These are phyloP conservation scores for Actinomortierella wolfii DNA, from an alignment of 371 early-diverging fungal species.

Conservation along the genomic window DNA sequence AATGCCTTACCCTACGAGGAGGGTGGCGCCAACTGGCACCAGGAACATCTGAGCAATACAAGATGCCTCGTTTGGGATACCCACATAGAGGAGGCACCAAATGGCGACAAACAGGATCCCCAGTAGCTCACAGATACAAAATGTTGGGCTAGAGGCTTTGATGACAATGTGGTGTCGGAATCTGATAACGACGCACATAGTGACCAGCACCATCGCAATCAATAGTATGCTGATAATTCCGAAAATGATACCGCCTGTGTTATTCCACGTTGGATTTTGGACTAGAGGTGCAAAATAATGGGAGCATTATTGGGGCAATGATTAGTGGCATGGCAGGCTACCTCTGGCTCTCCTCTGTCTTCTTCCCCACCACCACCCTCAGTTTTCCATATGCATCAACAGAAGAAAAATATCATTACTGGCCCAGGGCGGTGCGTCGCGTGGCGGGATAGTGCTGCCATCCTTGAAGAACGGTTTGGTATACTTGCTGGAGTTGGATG, in stretches of 20 bases:
- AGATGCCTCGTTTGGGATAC: conserved; percentile 3
- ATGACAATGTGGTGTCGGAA: conserved; percentile 19
- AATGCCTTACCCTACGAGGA: conserved; percentile 13
- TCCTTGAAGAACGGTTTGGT: conserved; percentile 8
- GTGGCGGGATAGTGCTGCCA: background rate
- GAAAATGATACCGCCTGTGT: conserved; percentile 1
- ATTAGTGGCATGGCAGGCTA: background rate
- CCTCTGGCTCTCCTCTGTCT: background rate
- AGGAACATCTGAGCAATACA: conserved; percentile 6
- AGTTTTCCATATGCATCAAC: too few relatives aligned
- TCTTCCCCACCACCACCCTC: too few relatives aligned
- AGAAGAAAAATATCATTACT: conserved; percentile 4
- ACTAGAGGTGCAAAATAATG: conserved; percentile 8
- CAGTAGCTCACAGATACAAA: conserved; percentile 21
- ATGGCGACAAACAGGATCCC: conserved; percentile 16
- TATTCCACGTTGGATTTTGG: conserved; percentile 18
- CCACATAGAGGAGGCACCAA: conserved; percentile 18
- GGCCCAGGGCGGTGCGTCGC: conserved; percentile 9
- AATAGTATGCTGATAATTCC: conserved; percentile 9
- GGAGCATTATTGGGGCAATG: background rate
- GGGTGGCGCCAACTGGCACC: conserved; percentile 12
- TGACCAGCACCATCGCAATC: conserved; percentile 1
- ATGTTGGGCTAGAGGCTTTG: conserved; percentile 23
- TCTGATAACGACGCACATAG: conserved; percentile 6
- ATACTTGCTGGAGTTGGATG: background rate